phyloP scores from a whole-genome alignment of 257 asterid genomes.

The Salvia rosmarinus region DNA sequence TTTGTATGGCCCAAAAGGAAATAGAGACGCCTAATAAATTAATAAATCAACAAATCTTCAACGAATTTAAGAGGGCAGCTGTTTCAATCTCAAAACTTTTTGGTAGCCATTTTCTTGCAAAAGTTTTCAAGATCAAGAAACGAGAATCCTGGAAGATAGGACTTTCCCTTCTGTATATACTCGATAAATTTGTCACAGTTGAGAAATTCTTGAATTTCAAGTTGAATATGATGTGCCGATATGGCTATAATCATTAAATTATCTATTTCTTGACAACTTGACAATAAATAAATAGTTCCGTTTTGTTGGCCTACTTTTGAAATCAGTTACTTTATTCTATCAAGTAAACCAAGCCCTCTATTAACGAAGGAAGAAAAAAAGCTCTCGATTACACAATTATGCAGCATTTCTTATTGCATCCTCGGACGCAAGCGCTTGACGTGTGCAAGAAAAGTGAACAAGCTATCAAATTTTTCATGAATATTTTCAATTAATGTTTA shows the following conservation, averaged over 20 bases:
- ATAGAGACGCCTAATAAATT: not conserved
- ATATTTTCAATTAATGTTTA: too few relatives aligned
- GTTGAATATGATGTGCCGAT: not conserved
- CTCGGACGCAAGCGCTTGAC: too few relatives aligned
- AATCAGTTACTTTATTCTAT: not conserved
- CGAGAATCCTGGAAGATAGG: constrained; percentile 2
- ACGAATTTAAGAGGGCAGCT: not conserved
- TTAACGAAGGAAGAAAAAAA: too few relatives aligned
- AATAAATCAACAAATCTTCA: not conserved
- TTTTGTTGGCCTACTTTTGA: constrained; percentile 52
- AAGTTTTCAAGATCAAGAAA: not conserved
- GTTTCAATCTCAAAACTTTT: not conserved
- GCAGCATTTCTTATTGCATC: too few relatives aligned
- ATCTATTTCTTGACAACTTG: not conserved
- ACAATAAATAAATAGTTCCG: constrained; percentile 18
- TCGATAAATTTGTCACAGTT: constrained; percentile 15
- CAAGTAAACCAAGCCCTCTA: too few relatives aligned
- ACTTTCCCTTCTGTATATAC: not conserved
- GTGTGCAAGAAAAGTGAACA: too few relatives aligned
- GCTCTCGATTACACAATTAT: too few relatives aligned
- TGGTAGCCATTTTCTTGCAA: not conserved
- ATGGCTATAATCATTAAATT: not conserved
- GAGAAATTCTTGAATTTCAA: constrained; percentile 12
- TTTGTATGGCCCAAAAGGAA: not conserved
- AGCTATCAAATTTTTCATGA: too few relatives aligned